These are phyloP conservation scores for Globisporangium acanthophoron DNA, from an alignment of 352 stramenopile species.

Conservation along the genomic window DNA sequence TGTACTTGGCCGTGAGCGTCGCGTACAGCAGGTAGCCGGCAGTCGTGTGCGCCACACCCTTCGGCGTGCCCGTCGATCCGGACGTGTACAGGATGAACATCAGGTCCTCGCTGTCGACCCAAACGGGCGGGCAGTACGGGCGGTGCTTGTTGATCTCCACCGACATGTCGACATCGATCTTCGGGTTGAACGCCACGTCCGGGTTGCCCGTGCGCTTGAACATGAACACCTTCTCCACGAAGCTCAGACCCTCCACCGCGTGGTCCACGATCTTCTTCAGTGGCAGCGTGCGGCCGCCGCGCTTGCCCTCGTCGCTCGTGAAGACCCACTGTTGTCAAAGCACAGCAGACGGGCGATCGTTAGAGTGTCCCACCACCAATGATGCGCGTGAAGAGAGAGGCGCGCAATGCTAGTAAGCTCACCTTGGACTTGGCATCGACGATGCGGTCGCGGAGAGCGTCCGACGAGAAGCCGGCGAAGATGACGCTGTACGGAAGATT, in stretches of 20 bases:
- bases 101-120: constrained; percentile 95
- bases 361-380: neutral
- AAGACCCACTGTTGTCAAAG: constrained; percentile 79
- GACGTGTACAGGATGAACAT: constrained; percentile 99
- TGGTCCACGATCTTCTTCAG: constrained; percentile 96
- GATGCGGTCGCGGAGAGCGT: constrained; percentile 94
- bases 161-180: constrained; percentile 93
- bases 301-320: constrained; percentile 92
- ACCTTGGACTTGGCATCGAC: constrained; percentile 69
- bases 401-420: neutral
- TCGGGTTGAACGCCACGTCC: constrained; percentile 64
- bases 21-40: constrained; percentile 95
- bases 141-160: constrained; percentile 84
- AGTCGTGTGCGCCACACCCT: constrained; percentile 95
- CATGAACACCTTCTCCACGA: constrained; percentile 94
- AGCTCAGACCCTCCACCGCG: constrained; percentile 81
- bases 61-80: constrained; percentile 93
- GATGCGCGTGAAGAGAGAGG: neutral
- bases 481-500: constrained; percentile 72
- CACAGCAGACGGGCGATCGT: neutral
- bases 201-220: constrained; percentile 88
- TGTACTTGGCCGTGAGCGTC: constrained; percentile 90
- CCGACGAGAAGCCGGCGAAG: constrained; percentile 95
- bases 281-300: constrained; percentile 88
- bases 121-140: constrained; percentile 93